Base-by-base conservation (phyloP, 345 rosid species). In the Sonneratia alba region DNA sequence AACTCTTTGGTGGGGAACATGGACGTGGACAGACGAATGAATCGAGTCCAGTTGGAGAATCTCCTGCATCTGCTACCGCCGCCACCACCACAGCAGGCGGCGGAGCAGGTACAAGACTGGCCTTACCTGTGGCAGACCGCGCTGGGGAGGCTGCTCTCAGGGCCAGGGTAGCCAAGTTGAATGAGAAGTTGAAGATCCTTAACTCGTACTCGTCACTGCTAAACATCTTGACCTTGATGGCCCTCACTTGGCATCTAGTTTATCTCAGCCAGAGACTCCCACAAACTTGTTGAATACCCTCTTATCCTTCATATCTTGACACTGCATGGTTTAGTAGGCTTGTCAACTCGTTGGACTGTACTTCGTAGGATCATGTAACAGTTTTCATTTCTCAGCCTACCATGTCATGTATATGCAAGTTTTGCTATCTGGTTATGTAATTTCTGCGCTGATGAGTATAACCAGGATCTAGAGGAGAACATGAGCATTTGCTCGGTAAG, bases 171-270 rank as follows among this genome's bases (percentile, higher is more conserved):
- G 71, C 8, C 3, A 82, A 63, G 72, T 69, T 85, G 75, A 87
- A 82, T 12, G 79, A 76, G 81, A 88, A 78, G 78, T 76, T 93
- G 36, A 89, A 82, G 86, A 84, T 61, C 79, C 81, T 93, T 15
- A 93, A 93, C 75, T 75, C 89, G 0, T 81, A 73, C 67, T 91
- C 97, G 1, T 88, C 96, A 0, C 72, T 87, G 56, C 85, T 86
- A 18, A 88, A 89, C 77, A 69, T 87, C 12, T 13, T 81, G 68
- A 76, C 87, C 3, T 71, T 93, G 6, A 81, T 87, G 92, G 80
- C 83, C 70, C 90, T 91, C 6, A 82, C 85, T 0, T 89, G 90
- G 87, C 90, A 88, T 69, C 85, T 87, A 14, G 90, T 87, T 32
- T 81, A 87, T 77, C 73, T 91, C 7, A 85, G 87, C 57, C 89